These are phyloP conservation scores for Aspergillus sp. DNA, from an alignment of 2,329 filamentous ascomycete genomes.

Conservation along the genomic window DNA sequence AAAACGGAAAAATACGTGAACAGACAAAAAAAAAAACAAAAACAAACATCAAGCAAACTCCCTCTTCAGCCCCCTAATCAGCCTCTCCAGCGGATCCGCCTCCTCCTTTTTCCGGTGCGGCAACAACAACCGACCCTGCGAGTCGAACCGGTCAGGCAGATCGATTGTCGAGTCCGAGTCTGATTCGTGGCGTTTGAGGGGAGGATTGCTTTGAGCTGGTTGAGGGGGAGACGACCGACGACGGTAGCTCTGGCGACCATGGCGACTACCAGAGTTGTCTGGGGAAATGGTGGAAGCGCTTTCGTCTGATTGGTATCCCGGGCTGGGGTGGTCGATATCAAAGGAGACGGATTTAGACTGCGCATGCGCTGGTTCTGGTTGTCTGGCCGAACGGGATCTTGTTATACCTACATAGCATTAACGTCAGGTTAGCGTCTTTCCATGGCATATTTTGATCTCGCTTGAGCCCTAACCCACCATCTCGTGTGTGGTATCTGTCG, in stretches of 20 bases:
- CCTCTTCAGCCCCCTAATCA: slow-evolving; percentile 23
- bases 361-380: no score
- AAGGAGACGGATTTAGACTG: slow-evolving; percentile 28
- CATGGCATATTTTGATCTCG: slow-evolving; percentile 4
- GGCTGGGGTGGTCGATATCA: slow-evolving; percentile 11
- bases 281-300: slow-evolving; percentile 28
- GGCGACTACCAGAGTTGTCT: slow-evolving; percentile 9
- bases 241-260: slow-evolving; percentile 13
- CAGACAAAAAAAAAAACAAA: slow-evolving; percentile 1
- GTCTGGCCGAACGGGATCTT: slow-evolving; percentile 13
- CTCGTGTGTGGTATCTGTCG: slow-evolving; percentile 27
- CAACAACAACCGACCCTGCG: slow-evolving; percentile 30
- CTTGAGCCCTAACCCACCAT: slow-evolving; percentile 37
- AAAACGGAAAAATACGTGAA: background rate
- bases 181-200: slow-evolving; percentile 9
- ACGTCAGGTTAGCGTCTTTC: no score
- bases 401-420: slow-evolving; percentile 14
- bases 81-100: slow-evolving; percentile 22
- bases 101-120: slow-evolving; percentile 17
- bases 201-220: slow-evolving; percentile 4
- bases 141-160: slow-evolving; percentile 36
- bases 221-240: slow-evolving; percentile 17
- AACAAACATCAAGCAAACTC: slow-evolving; percentile 13
- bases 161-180: slow-evolving; percentile 38
- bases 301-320: slow-evolving; percentile 36